Evolutionary conservation across 2,329 filamentous ascomycete species (phyloP), one percentile per base, ranked within the genome.

Genomic region (Aspergillus hortae): DNA sequence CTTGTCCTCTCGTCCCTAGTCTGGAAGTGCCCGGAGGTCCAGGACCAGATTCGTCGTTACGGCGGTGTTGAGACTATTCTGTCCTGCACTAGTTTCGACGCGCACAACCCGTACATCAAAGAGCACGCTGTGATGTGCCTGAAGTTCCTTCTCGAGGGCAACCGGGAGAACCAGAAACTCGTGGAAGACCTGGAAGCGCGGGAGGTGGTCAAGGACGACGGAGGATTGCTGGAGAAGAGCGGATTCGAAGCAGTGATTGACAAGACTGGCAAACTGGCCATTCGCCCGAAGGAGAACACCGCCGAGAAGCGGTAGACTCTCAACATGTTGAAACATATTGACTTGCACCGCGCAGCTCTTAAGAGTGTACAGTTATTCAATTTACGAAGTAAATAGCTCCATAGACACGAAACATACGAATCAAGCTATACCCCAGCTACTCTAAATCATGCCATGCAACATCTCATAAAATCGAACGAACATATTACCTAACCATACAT

Each of bases 81-180:
- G 14, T 91, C 91, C 64, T 96, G 91, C 71, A 96, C 91, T 62
- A 83, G 86, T 30, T 94, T 94, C 67, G 92, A 97, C 66, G 90
- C 92, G 61, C 85, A 95, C 72, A 96, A 96, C 65, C 90, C 91
- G 0, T 96, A 92, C 67, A 92, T 95, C 57, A 90, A 92, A 63
- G 92, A 97, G 70, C 89, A 92, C 58, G 89, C 90, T 2, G 90
- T 92, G 46, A 86, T 95, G 67, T 92, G 89, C 59, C 79, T 95
- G n/a, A 92, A 92, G 67, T 95, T 83, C 61, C 64, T 82, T 17
- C 72, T 83, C 6, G 80, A 83, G 53, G 71, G 72, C 1, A 79
- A 78, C 50, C 64, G 67, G 11, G 75, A 77, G 50, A 76, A 84
- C 57, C 80, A 82, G 56, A 77, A 77, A 52, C 74, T 83, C 59